A percentile compares a stretch with the other conserved stretches of the same genome.
Conservation (phyloP, 257 asterid species). For the Solanum etuberosum region DNA sequence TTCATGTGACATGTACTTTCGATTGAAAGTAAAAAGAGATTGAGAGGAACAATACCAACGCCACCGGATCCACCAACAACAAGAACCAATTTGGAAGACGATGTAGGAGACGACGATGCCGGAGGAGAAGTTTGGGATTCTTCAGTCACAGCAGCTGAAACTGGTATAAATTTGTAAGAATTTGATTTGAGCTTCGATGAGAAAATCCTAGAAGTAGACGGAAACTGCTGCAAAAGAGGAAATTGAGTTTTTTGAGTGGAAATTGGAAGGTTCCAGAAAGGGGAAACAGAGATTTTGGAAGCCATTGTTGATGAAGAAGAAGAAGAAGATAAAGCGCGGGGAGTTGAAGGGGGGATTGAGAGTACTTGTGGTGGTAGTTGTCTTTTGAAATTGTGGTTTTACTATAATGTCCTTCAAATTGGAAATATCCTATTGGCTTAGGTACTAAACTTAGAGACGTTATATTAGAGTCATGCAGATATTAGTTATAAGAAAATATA, state of each 20-base stretch:
- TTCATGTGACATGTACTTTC: no score
- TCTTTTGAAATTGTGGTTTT: neutral
- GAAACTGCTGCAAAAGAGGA: slow-evolving; percentile 7
- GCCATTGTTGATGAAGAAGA: slow-evolving; percentile 32
- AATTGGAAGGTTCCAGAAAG: slow-evolving; percentile 26
- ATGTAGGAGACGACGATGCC: neutral
- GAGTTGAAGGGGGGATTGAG: neutral
- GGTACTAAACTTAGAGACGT: no score
- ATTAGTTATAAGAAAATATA: no score
- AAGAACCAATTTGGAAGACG: slow-evolving; percentile 62
- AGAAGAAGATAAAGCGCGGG: neutral
- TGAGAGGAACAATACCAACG: slow-evolving; percentile 39
- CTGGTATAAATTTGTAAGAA: slow-evolving; percentile 11
- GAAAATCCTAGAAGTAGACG: slow-evolving; percentile 9
- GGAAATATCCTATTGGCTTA: neutral
- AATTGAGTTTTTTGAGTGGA: slow-evolving; percentile 15
- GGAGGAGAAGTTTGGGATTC: slow-evolving; percentile 6
- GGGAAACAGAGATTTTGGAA: slow-evolving; percentile 28
- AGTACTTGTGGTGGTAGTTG: neutral
- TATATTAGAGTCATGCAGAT: no score
- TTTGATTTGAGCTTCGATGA: neutral
- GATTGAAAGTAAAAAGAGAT: neutral
- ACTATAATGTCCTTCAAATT: neutral
- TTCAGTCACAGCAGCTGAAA: slow-evolving; percentile 1
- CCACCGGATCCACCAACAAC: slow-evolving; percentile 98